Conservation (phyloP, 208 protist species). For the Phytomonas francai region DNA sequence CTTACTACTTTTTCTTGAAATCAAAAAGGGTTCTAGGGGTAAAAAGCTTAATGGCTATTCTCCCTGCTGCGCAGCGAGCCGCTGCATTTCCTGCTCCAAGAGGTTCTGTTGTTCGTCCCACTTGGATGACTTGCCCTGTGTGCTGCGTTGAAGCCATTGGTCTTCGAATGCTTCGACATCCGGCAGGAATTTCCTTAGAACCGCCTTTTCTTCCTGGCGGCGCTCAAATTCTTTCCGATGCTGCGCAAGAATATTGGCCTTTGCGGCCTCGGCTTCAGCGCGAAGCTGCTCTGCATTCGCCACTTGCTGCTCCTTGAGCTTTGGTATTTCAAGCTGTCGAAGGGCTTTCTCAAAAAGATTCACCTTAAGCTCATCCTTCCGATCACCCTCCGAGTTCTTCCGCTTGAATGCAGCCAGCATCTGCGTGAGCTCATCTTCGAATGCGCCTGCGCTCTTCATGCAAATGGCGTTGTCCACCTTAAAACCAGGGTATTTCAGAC, state of each 20-base stretch:
- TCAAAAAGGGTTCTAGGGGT: neutral
- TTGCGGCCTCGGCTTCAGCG: constrained; percentile 40
- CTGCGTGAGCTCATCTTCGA: constrained; percentile 66
- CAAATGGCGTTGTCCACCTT: constrained; percentile 42
- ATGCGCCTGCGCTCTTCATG: constrained; percentile 35
- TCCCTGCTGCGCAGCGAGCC: constrained; percentile 20
- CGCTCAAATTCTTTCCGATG: constrained; percentile 79
- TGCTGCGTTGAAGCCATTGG: constrained; percentile 22
- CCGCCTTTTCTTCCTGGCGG: constrained; percentile 43
- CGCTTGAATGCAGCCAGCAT: constrained; percentile 48
- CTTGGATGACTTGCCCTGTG: constrained; percentile 59
- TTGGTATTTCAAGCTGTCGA: constrained; percentile 61
- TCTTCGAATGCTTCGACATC: constrained; percentile 54
- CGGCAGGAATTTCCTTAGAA: constrained; percentile 48
- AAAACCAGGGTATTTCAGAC: constrained; percentile 71
- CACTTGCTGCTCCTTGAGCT: constrained; percentile 40
- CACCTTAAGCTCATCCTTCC: constrained; percentile 40
- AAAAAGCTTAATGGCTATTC: neutral
- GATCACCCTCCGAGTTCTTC: constrained; percentile 30
- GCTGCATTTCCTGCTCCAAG: constrained; percentile 61
- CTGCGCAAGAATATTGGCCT: constrained; percentile 61
- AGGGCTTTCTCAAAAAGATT: constrained; percentile 74
- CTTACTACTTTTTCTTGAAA: constrained; percentile 2
- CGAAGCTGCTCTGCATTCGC: constrained; percentile 41
- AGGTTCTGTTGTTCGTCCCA: constrained; percentile 67